These are phyloP conservation scores for Phalaenopsis hybrid DNA, from an alignment of 116 monocot species.

Conservation along the genomic window DNA sequence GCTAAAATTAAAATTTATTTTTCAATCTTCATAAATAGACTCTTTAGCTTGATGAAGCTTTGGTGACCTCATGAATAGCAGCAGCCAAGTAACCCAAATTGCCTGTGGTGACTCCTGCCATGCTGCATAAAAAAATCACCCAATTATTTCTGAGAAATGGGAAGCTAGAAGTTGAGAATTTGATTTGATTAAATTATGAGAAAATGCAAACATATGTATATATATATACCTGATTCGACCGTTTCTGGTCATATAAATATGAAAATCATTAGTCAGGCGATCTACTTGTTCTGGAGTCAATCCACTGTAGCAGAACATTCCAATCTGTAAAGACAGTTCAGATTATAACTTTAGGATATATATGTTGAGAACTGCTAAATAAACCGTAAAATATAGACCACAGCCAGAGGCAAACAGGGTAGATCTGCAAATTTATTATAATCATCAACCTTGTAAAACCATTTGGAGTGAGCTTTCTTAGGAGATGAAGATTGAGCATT, in stretches of 20 bases:
- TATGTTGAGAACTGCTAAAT: too few species aligned
- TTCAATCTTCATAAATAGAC: not conserved
- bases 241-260: slow-evolving; percentile 97
- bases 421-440: not conserved
- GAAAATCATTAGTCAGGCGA: slow-evolving; percentile 78
- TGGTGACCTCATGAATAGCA: slow-evolving; percentile 90
- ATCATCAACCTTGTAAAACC: not conserved
- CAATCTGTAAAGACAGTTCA: slow-evolving; percentile 44
- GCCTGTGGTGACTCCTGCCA: slow-evolving; percentile 91
- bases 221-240: slow-evolving; percentile 78
- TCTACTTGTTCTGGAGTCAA: slow-evolving; percentile 95
- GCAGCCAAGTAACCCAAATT: slow-evolving; percentile 79
- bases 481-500: too few species aligned
- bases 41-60: slow-evolving; percentile 14
- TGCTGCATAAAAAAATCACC: slow-evolving; percentile 33
- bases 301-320: slow-evolving; percentile 99
- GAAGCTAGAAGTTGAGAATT: too few species aligned
- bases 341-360: too few species aligned
- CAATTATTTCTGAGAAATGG: too few species aligned
- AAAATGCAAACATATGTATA: too few species aligned
- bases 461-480: not conserved
- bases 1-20: not conserved
- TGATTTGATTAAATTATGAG: too few species aligned
- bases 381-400: too few species aligned
- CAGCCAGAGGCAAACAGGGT: not conserved